phyloP scores from a whole-genome alignment of 768 basidiomycete species.

The Amanita brunnescens region DNA sequence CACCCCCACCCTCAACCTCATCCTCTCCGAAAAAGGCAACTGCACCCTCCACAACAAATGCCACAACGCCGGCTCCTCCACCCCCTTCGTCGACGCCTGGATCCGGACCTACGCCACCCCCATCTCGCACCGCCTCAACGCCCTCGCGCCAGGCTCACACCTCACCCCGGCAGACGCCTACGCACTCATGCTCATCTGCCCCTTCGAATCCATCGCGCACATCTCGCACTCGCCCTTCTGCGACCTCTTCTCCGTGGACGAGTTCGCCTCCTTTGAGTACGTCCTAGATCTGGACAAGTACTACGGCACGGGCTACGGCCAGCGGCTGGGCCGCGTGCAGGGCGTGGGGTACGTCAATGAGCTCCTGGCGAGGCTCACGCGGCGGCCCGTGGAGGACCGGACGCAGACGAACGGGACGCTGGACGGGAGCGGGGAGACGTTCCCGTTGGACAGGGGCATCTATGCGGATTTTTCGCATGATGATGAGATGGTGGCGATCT shows the following conservation, averaged over 20 bases:
- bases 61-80: conserved; percentile 40
- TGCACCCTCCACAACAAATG: conserved; percentile 68
- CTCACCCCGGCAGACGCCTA: conserved; percentile 46
- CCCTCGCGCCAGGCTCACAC: conserved; percentile 51
- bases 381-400: conserved; percentile 48
- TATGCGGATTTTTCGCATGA: conserved; percentile 85
- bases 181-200: conserved; percentile 63
- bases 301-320: conserved; percentile 75
- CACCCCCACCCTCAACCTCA: conserved; percentile 42
- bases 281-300: conserved; percentile 68
- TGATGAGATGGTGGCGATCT: conserved; percentile 77
- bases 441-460: conserved; percentile 57
- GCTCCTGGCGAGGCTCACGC: conserved; percentile 73
- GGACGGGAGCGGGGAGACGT: conserved; percentile 51
- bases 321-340: conserved; percentile 61
- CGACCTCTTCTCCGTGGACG: conserved; percentile 50
- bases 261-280: conserved; percentile 65
- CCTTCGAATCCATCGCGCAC: conserved; percentile 66
- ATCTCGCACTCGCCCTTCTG: conserved; percentile 59
- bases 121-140: conserved; percentile 52
- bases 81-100: conserved; percentile 44
- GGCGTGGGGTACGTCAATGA: conserved; percentile 88
- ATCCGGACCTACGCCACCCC: conserved; percentile 44
- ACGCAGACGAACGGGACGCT: conserved; percentile 76
- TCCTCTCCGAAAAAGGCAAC: conserved; percentile 50